Evolutionary conservation across 306 rosid genomes (phyloP).

Genomic region (Trifolium pratense): DNA sequence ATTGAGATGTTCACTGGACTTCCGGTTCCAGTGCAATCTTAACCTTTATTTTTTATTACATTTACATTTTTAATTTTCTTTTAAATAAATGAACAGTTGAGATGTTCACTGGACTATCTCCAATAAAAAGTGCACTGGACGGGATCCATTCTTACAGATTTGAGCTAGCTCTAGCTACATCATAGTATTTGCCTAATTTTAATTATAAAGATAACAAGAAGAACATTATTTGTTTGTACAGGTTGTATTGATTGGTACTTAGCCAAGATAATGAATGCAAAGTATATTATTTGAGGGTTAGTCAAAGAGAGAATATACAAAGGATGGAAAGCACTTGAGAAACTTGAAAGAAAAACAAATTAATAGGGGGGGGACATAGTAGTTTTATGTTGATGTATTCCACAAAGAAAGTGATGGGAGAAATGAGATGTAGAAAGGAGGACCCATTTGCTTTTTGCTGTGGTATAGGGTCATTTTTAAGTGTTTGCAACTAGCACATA

Average conservation of each 20-base stretch:
- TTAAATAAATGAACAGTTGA: too few relatives aligned
- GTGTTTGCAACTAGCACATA: constrained; percentile 37
- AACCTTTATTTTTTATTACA: too few relatives aligned
- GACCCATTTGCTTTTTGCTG: constrained; percentile 62
- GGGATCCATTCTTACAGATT: too few relatives aligned
- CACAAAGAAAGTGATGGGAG: constrained; percentile 54
- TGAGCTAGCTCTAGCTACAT: too few relatives aligned
- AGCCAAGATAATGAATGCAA: constrained; percentile 18
- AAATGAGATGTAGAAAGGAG: constrained; percentile 46
- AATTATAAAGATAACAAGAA: neutral
- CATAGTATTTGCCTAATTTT: too few relatives aligned
- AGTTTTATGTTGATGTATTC: constrained; percentile 50
- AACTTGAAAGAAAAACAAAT: constrained; percentile 33
- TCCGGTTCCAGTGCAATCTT: too few relatives aligned
- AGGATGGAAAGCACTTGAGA: constrained; percentile 50
- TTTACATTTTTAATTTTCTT: too few relatives aligned
- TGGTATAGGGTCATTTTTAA: constrained; percentile 42
- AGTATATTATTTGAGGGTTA: constrained; percentile 24
- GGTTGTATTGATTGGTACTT: constrained; percentile 27
- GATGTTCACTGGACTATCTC: too few relatives aligned
- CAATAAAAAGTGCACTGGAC: too few relatives aligned
- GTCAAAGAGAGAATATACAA: constrained; percentile 41
- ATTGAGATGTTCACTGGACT: too few relatives aligned
- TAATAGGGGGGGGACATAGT: constrained; percentile 38
- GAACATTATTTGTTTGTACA: constrained; percentile 32